phyloP scores from a whole-genome alignment of 345 rosid genomes.

The Aquilaria malaccensis region DNA sequence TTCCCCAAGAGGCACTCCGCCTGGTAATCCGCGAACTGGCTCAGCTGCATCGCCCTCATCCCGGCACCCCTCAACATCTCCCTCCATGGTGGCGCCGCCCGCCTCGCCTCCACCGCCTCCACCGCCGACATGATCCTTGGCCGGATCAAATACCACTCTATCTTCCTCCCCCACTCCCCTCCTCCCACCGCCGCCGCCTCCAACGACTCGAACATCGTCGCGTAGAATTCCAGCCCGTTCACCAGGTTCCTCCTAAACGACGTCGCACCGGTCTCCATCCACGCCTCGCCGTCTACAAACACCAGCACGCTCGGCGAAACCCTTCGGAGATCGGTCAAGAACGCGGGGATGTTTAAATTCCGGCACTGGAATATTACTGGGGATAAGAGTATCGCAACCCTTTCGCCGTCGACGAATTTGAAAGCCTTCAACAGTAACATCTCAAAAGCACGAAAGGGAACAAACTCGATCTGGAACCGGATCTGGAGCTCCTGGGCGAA shows the following conservation, averaged over 20 bases:
- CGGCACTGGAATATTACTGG: conserved; percentile 59
- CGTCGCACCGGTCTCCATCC: conserved; percentile 42
- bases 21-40: conserved; percentile 86
- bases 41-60: conserved; percentile 63
- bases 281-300: conserved; percentile 63
- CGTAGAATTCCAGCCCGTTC: conserved; percentile 57
- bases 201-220: conserved; percentile 74
- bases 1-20: conserved; percentile 70
- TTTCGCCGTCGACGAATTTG: conserved; percentile 64
- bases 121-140: conserved; percentile 50
- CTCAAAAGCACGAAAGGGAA: conserved; percentile 58
- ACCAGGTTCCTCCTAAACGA: conserved; percentile 75
- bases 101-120: conserved; percentile 48
- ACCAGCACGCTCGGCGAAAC: conserved; percentile 60
- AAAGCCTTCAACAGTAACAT: conserved; percentile 67
- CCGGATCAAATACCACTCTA: conserved; percentile 48
- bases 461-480: conserved; percentile 70
- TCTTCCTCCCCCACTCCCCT: conserved; percentile 55
- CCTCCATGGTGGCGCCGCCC: conserved; percentile 53
- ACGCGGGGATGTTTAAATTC: conserved; percentile 27
- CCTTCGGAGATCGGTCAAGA: conserved; percentile 46
- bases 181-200: conserved; percentile 56
- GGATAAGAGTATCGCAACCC: conserved; percentile 49
- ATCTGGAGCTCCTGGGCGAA: conserved; percentile 76
- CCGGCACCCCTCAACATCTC: conserved; percentile 69